A percentile compares a stretch with the other conserved stretches of the same genome.
These are phyloP conservation scores for Ceratocystis cubensis DNA, from an alignment of 2,329 filamentous ascomycete genomes.

Conservation along the genomic window DNA sequence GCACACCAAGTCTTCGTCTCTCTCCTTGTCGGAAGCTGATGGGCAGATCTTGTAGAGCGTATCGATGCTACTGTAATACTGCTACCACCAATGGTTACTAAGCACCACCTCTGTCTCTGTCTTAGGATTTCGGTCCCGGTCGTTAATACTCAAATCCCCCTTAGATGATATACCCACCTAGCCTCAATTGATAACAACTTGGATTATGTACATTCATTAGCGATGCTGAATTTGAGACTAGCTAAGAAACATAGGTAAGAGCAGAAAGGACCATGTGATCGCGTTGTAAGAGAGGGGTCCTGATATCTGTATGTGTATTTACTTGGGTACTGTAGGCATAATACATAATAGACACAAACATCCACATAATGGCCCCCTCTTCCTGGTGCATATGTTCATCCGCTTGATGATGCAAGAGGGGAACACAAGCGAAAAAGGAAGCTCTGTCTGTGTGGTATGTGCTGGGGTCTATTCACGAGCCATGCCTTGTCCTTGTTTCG, in stretches of 20 bases:
- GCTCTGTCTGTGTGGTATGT: conserved; percentile 1
- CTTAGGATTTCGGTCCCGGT: too few relatives aligned
- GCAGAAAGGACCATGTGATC: neutral
- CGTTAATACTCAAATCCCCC: too few relatives aligned
- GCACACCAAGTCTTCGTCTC: neutral
- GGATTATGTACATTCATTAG: neutral
- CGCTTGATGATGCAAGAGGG: neutral
- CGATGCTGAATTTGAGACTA: neutral
- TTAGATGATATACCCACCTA: too few relatives aligned
- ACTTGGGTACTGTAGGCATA: too few relatives aligned
- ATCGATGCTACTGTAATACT: neutral
- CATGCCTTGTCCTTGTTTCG: conserved; percentile 3
- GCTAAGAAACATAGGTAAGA: neutral
- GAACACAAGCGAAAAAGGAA: conserved; percentile 2
- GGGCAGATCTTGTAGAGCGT: neutral
- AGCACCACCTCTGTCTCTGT: too few relatives aligned
- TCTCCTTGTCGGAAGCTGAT: neutral
- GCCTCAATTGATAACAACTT: too few relatives aligned
- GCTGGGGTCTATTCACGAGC: neutral
- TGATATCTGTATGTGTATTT: neutral
- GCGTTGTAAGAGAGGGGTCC: neutral
- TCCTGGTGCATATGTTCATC: neutral
- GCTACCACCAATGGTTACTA: neutral
- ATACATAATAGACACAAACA: neutral
- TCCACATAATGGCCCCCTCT: neutral